Evolutionary conservation across 2,329 filamentous ascomycete species (phyloP), one percentile per base, ranked within the genome.

Genomic region (Esteya vermicola): DNA sequence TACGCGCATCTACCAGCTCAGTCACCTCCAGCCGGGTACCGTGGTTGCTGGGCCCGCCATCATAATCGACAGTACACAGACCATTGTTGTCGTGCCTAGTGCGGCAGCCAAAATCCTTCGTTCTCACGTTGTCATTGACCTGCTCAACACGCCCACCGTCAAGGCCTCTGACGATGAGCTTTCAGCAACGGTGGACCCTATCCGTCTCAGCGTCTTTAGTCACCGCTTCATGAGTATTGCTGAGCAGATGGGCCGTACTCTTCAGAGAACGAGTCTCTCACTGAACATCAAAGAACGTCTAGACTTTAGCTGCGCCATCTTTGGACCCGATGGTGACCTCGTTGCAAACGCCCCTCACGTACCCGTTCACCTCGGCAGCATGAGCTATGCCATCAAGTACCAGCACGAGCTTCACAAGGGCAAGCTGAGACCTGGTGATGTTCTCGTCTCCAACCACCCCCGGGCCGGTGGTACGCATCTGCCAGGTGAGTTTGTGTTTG

Each of bases 71-170:
- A 80, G 80, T 7, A 88, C 82, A 1, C 88, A 95, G 58, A 95
- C 88, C 0, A 91, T 95, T 46, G 84, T 95, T 0, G 77, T 95
- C 2, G 83, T 83, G 0, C 88, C 88, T 0, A 72, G 72, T 19
- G 74, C 85, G 2, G 75, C 75, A 21, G 88, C 88, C 0, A 59
- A 85, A 26, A 67, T 93, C 19, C 76, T 93, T 13, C 70, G 85
- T 45, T 91, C 85, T 0, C 89, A 94, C 50, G 85, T 95, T 6
- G 71, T 95, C 9, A 86, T 95, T 52, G 85, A 93, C 47, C 72
- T 91, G 26, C 73, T 10, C 51, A 64, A 46, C 59, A n/a, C n/a
- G n/a, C n/a, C n/a, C n/a, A n/a, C n/a, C n/a, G 69, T 32, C 22
- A 28, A 39, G 26, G 26, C 26, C 4, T 28, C 26, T 9, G 28